phyloP scores from a whole-genome alignment of 768 basidiomycete species.

The Strobilomyces echinocephalus region DNA sequence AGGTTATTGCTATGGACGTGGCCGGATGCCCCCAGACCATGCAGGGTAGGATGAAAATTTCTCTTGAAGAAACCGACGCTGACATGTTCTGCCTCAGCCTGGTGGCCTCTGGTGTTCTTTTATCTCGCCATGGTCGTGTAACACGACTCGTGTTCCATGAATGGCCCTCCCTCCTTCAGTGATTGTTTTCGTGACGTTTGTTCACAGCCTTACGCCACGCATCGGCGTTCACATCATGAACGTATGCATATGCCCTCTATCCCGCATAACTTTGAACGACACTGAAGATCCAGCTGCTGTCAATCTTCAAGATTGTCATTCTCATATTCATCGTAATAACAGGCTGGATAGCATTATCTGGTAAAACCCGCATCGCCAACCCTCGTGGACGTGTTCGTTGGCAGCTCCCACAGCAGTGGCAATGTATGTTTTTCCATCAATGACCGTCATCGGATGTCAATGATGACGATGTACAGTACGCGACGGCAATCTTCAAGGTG shows the following conservation, averaged over 20 bases:
- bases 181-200: constrained; percentile 44
- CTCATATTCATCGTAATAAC: constrained; percentile 51
- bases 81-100: too few species aligned
- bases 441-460: background rate
- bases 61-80: too few species aligned
- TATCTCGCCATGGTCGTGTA: too few species aligned
- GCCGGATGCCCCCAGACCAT: too few species aligned
- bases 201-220: constrained; percentile 50
- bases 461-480: constrained; percentile 38
- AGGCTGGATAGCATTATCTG: constrained; percentile 58
- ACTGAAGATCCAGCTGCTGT: constrained; percentile 33
- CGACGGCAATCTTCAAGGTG: constrained; percentile 60
- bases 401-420: constrained; percentile 50
- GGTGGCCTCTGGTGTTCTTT: too few species aligned
- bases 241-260: constrained; percentile 26
- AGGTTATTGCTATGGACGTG: too few species aligned
- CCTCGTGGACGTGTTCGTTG: constrained; percentile 54
- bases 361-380: constrained; percentile 50
- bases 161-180: too few species aligned
- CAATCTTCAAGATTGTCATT: constrained; percentile 51
- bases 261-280: constrained; percentile 9
- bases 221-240: constrained; percentile 52
- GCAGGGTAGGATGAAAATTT: too few species aligned
- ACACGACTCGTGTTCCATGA: too few species aligned
- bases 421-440: constrained; percentile 28